Percentiles rank a stretch among this genome's conserved stretches.
phyloP scores from a whole-genome alignment of 2,329 filamentous ascomycete genomes.

The Aspergillus niger region DNA sequence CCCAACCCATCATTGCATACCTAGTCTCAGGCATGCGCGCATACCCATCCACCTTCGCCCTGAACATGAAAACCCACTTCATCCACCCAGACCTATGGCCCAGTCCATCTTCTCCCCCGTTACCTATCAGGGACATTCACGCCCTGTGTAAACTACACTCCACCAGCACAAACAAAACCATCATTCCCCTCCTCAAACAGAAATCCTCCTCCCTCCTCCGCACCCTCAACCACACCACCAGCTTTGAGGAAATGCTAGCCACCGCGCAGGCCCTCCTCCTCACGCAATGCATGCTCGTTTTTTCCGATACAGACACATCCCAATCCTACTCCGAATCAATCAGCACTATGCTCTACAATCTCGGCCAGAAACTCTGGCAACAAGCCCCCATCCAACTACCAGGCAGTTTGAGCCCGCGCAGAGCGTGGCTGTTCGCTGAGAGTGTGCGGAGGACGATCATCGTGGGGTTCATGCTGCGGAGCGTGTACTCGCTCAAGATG shows the following conservation, averaged over 20 bases:
- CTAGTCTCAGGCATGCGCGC: slow-evolving; percentile 23
- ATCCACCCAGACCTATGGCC: slow-evolving; percentile 29
- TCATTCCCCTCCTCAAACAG: slow-evolving; percentile 16
- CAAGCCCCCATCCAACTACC: slow-evolving; percentile 30
- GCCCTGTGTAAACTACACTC: slow-evolving; percentile 23
- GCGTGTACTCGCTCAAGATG: slow-evolving; percentile 32
- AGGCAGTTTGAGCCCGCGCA: slow-evolving; percentile 24
- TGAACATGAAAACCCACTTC: slow-evolving; percentile 25
- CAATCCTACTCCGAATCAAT: slow-evolving; percentile 19
- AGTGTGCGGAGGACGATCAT: slow-evolving; percentile 36
- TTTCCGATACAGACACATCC: slow-evolving; percentile 13
- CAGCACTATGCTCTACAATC: slow-evolving; percentile 20
- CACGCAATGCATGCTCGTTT: slow-evolving; percentile 28
- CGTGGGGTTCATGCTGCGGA: slow-evolving; percentile 33
- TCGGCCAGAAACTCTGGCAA: slow-evolving; percentile 27
- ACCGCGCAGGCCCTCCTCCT: slow-evolving; percentile 29
- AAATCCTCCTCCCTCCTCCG: slow-evolving; percentile 17
- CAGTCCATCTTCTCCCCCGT: slow-evolving; percentile 8
- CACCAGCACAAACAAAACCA: background rate
- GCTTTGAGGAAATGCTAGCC: slow-evolving; percentile 29
- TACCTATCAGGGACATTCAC: slow-evolving; percentile 22
- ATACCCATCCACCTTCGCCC: slow-evolving; percentile 21
- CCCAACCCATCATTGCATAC: slow-evolving; percentile 22
- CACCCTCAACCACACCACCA: slow-evolving; percentile 13
- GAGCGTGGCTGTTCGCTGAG: slow-evolving; percentile 36